Evolutionary conservation across 306 rosid genomes (phyloP).

Genomic region (Crataegus laevigata): DNA sequence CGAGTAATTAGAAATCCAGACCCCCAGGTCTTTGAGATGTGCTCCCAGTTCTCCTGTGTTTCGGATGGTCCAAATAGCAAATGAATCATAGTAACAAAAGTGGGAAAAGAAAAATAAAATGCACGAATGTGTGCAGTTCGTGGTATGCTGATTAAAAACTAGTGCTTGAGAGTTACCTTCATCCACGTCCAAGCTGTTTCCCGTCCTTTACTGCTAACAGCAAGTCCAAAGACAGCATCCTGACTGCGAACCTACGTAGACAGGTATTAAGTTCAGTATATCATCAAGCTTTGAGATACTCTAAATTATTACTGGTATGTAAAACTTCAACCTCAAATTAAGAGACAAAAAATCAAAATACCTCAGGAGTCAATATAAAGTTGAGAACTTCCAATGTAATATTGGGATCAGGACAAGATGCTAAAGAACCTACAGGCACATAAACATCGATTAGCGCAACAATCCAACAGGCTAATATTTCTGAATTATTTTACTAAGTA

Average conservation of each 20-base stretch:
- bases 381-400: conserved; percentile 45
- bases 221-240: conserved; percentile 69
- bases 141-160: neutral
- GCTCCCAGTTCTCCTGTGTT: conserved; percentile 67
- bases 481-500: neutral
- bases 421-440: conserved; percentile 27
- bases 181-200: conserved; percentile 86
- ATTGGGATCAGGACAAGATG: conserved; percentile 33
- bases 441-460: neutral
- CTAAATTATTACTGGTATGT: neutral
- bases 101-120: neutral
- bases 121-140: neutral
- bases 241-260: conserved; percentile 69
- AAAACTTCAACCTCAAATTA: neutral
- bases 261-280: conserved; percentile 7
- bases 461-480: neutral
- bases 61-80: neutral
- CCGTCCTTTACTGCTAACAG: conserved; percentile 54
- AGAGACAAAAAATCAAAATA: conserved; percentile 3
- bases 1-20: conserved; percentile 67
- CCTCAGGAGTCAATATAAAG: conserved; percentile 38
- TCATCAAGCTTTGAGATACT: conserved; percentile 14
- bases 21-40: conserved; percentile 53
- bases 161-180: conserved; percentile 45
- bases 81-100: neutral